These are phyloP conservation scores for Encephalitozoon hellem DNA, from an alignment of 371 early-diverging fungal species.

Conservation along the genomic window DNA sequence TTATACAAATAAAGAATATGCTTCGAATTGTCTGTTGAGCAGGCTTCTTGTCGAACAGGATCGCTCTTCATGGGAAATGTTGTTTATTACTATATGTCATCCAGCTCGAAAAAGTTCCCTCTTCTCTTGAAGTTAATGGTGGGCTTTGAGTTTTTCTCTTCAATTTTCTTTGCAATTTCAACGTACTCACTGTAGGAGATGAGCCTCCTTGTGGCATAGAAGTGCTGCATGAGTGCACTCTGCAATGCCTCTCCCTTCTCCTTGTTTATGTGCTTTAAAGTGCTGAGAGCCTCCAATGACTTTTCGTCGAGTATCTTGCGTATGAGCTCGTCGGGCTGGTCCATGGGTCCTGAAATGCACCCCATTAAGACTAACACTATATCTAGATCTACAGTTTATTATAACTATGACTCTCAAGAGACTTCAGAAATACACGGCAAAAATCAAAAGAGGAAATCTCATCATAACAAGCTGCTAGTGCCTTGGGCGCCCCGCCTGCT, in stretches of 20 bases:
- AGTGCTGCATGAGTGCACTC: constrained; percentile 18
- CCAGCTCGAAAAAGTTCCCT: constrained; percentile 19
- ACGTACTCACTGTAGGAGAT: constrained; percentile 25
- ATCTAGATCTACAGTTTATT: constrained; percentile 6
- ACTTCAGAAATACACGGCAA: background rate
- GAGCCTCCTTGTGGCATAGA: background rate
- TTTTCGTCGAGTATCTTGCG: constrained; percentile 28
- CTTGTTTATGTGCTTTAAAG: constrained; percentile 33
- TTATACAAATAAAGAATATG: background rate
- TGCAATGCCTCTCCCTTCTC: constrained; percentile 20
- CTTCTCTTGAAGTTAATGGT: constrained; percentile 16
- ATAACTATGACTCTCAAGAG: constrained; percentile 6
- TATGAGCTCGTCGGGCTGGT: constrained; percentile 25
- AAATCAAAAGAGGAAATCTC: constrained; percentile 14
- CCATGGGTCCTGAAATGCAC: background rate
- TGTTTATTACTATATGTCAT: constrained; percentile 13
- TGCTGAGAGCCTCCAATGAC: background rate
- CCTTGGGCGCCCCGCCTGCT: background rate
- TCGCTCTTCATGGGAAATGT: no score
- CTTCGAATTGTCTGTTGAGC: background rate
- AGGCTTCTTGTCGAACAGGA: background rate
- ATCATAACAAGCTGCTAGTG: constrained; percentile 17
- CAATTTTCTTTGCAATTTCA: constrained; percentile 21
- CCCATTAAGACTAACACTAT: background rate
- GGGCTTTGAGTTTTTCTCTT: constrained; percentile 3